Evolutionary conservation across 345 rosid genomes (phyloP), one percentile per base, ranked within the genome.

Genomic region (Salix suchowensis): DNA sequence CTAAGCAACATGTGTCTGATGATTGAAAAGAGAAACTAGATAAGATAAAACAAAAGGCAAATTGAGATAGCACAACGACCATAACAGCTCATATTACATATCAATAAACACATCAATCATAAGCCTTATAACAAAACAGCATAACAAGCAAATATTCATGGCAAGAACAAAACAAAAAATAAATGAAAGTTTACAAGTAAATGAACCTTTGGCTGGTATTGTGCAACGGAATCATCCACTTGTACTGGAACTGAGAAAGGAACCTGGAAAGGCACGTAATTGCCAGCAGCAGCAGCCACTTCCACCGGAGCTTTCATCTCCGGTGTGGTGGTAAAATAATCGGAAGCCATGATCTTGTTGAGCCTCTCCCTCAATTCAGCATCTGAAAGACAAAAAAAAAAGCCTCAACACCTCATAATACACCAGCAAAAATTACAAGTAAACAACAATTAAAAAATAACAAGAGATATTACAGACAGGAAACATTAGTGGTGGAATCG

Each of bases 251-350:
- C 83, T 1, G 77, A 48, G 28, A 75, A 74, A 18, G 90, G 88
- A 48, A 87, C 89, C 80, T 88, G 94, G 77, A 88, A 93, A 72
- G 93, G 69, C 52, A 73, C 89, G 61, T 83, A 96, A 75, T 81
- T 91, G 34, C 87, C 86, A 60, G 87, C 85, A 50, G 87, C 82
- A 0, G 80, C 93, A 24, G 94, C 96, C 73, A 91, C 87, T 75
- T 92, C 99, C 23, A 89, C 97, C 0, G 96, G 90, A 44, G 91
- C 91, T 83, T 88, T 91, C 89, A 92, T 91, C 88, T 91, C 98
- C 2, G 99, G 99, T 0, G 91, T 82, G 5, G 88, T 88, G 13
- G 92, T 92, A 54, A 92, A 88, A 76, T 96, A 96, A 78, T 96
- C 92, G 2, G 93, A 96, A 55, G 84, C 88, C 98, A 92, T 91